Conservation (phyloP, 306 rosid genomes). For the Citrullus colocynthis region DNA sequence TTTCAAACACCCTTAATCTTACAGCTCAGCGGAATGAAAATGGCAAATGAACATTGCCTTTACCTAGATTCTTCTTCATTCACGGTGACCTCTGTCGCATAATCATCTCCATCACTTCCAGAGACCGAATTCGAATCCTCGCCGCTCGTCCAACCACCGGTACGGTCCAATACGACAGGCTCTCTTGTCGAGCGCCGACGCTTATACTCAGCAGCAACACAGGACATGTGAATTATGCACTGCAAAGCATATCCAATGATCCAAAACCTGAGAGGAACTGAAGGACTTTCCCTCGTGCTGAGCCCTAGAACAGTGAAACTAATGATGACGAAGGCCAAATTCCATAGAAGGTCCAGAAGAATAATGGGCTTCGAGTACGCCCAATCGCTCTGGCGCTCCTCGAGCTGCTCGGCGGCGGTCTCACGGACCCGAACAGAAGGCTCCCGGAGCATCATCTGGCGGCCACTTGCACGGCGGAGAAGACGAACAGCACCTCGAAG, state of each 20-base stretch:
- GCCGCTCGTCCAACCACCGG: slow-evolving; percentile 20
- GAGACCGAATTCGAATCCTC: slow-evolving; percentile 34
- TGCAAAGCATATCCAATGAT: slow-evolving; percentile 50
- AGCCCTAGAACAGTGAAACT: slow-evolving; percentile 35
- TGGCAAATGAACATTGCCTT: not conserved
- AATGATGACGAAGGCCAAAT: slow-evolving; percentile 32
- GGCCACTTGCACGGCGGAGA: slow-evolving; percentile 52
- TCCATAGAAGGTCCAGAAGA: slow-evolving; percentile 55
- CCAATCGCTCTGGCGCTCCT: slow-evolving; percentile 72
- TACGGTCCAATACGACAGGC: slow-evolving; percentile 4
- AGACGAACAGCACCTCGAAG: slow-evolving; percentile 39
- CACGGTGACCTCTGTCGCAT: slow-evolving; percentile 13
- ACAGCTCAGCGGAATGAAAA: not conserved
- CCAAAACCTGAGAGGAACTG: slow-evolving; percentile 72
- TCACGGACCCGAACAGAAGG: slow-evolving; percentile 65
- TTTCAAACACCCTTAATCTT: not conserved
- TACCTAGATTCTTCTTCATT: slow-evolving; percentile 42
- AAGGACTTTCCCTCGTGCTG: slow-evolving; percentile 46
- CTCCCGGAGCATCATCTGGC: slow-evolving; percentile 69
- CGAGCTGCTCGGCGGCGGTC: slow-evolving; percentile 72
- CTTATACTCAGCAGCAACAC: slow-evolving; percentile 39
- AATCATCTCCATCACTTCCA: slow-evolving; percentile 39
- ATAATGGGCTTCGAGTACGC: slow-evolving; percentile 58
- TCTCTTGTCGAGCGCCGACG: slow-evolving; percentile 17
- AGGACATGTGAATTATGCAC: slow-evolving; percentile 38